Evolutionary conservation across 2,329 filamentous ascomycete genomes (phyloP).

Genomic region (Paracorniculantispora psalliotae): DNA sequence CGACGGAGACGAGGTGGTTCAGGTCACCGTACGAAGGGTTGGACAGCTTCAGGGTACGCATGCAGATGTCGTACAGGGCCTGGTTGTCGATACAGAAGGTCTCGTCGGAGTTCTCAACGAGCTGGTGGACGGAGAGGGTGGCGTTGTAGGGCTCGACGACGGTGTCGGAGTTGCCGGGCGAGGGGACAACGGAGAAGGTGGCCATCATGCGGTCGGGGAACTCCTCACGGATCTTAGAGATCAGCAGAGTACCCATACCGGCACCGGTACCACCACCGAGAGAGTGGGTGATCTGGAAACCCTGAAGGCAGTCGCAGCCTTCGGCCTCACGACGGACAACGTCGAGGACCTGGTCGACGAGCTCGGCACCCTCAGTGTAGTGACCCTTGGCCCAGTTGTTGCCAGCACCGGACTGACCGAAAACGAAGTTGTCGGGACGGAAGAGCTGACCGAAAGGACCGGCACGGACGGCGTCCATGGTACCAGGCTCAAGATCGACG

Average conservation of each 20-base stretch:
- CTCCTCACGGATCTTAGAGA: conserved; percentile 99
- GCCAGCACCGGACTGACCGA: conserved; percentile 98
- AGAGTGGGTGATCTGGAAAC: conserved; percentile 99
- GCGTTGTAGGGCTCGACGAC: conserved; percentile 99
- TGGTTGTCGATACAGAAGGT: conserved; percentile 99
- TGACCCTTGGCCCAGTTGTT: conserved; percentile 99
- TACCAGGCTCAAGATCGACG: conserved; percentile 98
- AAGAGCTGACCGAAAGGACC: conserved; percentile 98
- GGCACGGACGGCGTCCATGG: conserved; percentile 98
- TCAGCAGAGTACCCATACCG: conserved; percentile 98
- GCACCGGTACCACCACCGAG: conserved; percentile 99
- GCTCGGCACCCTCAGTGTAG: conserved; percentile 99
- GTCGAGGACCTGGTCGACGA: conserved; percentile 96
- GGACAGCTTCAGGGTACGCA: conserved; percentile 97
- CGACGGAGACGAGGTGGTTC: conserved; percentile 98
- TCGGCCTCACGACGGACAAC: conserved; percentile 98
- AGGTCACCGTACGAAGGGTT: conserved; percentile 98
- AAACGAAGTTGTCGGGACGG: conserved; percentile 99
- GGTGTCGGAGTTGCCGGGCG: conserved; percentile 98
- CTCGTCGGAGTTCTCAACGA: conserved; percentile 99
- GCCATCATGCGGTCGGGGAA: conserved; percentile 99
- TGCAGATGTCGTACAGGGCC: conserved; percentile 99
- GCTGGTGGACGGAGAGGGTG: conserved; percentile 96
- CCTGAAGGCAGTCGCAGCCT: conserved; percentile 98
- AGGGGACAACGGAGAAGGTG: conserved; percentile 97